These are phyloP conservation scores for Raffaelea arxii DNA, from an alignment of 2,329 filamentous ascomycete genomes.

Conservation along the genomic window DNA sequence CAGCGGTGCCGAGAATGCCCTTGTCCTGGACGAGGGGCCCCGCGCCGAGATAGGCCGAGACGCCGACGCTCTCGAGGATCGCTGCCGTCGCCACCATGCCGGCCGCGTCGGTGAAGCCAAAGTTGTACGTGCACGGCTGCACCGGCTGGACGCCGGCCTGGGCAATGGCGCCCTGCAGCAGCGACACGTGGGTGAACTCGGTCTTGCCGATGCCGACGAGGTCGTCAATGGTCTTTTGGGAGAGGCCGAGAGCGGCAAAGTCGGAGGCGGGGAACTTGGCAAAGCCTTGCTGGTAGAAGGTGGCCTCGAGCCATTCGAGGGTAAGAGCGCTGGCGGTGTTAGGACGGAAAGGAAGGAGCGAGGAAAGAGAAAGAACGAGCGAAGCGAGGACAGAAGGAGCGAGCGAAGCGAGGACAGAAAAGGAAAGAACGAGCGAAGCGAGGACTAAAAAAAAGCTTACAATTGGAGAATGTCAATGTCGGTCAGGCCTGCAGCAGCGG, in stretches of 20 bases:
- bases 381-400: not conserved
- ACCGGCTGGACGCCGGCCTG: constrained; percentile 56
- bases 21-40: constrained; percentile 53
- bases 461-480: constrained; percentile 51
- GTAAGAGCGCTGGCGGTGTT: constrained; percentile 49
- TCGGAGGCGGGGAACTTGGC: constrained; percentile 53
- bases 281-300: constrained; percentile 65
- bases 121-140: constrained; percentile 62
- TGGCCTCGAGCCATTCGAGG: constrained; percentile 63
- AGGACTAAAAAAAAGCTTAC: constrained; percentile 24
- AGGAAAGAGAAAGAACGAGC: not conserved
- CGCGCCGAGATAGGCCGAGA: constrained; percentile 65
- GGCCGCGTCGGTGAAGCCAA: constrained; percentile 54
- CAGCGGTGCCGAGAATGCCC: constrained; percentile 55
- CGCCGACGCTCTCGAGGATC: constrained; percentile 62
- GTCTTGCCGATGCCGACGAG: constrained; percentile 52
- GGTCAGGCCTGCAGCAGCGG: constrained; percentile 33
- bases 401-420: not conserved
- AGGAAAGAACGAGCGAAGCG: not conserved
- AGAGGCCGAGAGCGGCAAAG: constrained; percentile 54
- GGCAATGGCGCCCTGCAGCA: constrained; percentile 50
- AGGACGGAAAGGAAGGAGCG: not conserved
- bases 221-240: constrained; percentile 43
- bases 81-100: constrained; percentile 61
- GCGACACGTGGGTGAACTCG: constrained; percentile 52